These are phyloP conservation scores for Geoglossum cookeanum DNA, from an alignment of 2,329 filamentous ascomycete species.

Conservation along the genomic window DNA sequence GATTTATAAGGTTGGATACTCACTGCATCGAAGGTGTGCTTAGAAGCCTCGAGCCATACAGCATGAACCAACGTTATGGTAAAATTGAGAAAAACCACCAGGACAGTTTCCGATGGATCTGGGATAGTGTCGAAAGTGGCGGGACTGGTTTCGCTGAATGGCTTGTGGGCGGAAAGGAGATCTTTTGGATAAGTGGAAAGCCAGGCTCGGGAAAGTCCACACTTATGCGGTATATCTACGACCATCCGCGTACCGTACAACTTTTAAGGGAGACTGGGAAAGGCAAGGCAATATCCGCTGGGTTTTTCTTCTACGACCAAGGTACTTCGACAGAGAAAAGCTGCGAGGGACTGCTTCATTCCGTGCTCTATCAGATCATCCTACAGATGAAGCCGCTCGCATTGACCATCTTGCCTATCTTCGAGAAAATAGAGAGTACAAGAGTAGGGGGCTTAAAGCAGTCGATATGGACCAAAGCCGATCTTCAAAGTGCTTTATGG, in stretches of 20 bases:
- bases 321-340: constrained; percentile 8
- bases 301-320: constrained; percentile 11
- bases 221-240: background rate
- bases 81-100: no score
- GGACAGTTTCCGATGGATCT: no score
- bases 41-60: no score
- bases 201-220: constrained; percentile 7
- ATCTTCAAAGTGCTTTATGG: background rate
- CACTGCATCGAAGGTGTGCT: no score
- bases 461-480: background rate
- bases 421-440: no score
- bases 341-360: constrained; percentile 8
- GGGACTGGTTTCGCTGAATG: no score
- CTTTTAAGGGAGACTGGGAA: background rate
- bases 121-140: no score
- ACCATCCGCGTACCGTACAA: constrained; percentile 2
- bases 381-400: constrained; percentile 2
- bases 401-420: background rate
- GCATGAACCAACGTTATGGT: no score
- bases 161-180: background rate
- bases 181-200: constrained; percentile 10
- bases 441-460: background rate
- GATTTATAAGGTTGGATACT: no score
- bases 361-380: constrained; percentile 7
- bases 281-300: background rate